phyloP scores from a whole-genome alignment of 2,329 filamentous ascomycete species.

The Zymoseptoria tritici region DNA sequence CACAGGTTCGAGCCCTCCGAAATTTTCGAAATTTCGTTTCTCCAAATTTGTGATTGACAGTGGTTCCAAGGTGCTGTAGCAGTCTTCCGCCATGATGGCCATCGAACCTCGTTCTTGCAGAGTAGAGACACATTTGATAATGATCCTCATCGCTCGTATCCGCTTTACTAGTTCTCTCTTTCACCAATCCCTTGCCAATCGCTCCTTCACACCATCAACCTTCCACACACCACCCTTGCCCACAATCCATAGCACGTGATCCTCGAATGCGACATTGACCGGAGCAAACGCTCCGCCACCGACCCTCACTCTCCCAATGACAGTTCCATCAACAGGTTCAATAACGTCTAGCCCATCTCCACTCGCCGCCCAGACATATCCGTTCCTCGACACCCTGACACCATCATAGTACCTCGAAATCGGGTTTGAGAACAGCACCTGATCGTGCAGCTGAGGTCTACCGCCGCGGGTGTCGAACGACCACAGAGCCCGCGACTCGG shows the following conservation, averaged over 20 bases:
- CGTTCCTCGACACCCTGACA: slow-evolving; percentile 1
- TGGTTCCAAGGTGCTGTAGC: too few species aligned
- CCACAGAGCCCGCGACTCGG: slow-evolving; percentile 32
- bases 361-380: slow-evolving; percentile 2
- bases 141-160: neutral
- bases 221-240: slow-evolving; percentile 10
- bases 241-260: slow-evolving; percentile 8
- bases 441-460: slow-evolving; percentile 1
- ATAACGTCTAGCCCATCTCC: slow-evolving; percentile 6
- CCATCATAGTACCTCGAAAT: slow-evolving; percentile 7
- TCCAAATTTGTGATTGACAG: too few species aligned
- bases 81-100: too few species aligned
- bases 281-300: slow-evolving; percentile 3
- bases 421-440: slow-evolving; percentile 1
- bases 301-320: slow-evolving; percentile 3
- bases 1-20: too few species aligned
- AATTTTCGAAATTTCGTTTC: too few species aligned
- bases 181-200: slow-evolving; percentile 1
- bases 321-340: slow-evolving; percentile 4
- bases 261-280: slow-evolving; percentile 6
- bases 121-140: too few species aligned
- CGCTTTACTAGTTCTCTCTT: neutral
- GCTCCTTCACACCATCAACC: slow-evolving; percentile 5
- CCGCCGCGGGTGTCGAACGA: slow-evolving; percentile 4
- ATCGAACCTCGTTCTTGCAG: too few species aligned